Evolutionary conservation across 139 green algal genomes (phyloP), one percentile per base, ranked within the genome.

Genomic region (Volvox africanus): DNA sequence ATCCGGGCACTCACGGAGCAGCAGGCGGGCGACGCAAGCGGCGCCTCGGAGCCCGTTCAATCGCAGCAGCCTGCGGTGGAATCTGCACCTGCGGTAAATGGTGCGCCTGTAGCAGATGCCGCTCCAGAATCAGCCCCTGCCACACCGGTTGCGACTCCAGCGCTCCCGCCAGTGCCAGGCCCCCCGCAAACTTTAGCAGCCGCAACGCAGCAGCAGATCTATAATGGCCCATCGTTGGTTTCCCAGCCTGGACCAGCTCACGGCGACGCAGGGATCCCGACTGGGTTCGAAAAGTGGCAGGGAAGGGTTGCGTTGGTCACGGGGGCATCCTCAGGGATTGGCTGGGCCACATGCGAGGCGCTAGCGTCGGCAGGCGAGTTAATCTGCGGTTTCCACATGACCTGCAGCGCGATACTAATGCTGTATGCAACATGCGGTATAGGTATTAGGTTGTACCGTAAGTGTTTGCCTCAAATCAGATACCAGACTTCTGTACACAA

Each of bases 241-340:
- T 50, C 80, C 26, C 44, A 80, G 69, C 61, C 61, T 13, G 69
- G 44, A 55, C 44, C 44, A 55, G 44, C 44, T 55, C 44, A 55
- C 9, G 44, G 44, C 44, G 44, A 55, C 5, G 44, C 44, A 90
- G 17, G 71, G 73, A 5, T 90, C 14, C 86, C 86, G 1, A 73
- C 86, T 68, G 87, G 91, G 21, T 83, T 95, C 78, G 91, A 96
- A 85, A 91, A 92, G 37, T 98, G 96, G 95, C 82, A 90, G 19
- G 95, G 95, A 35, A 93, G 91, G 24, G 96, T 98, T 21, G 97
- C 96, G 14, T 82, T 98, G 3, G 96, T 98, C 1, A 98, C 96
- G 0, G 97, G 97, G 2, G 97, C 97, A 0, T 96, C 93, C 16
- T 96, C 94, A 0, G 97, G 96, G 36, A 97, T 98, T 37, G 97